A percentile compares a stretch with the other conserved stretches of the same genome.
Conservation (phyloP, 768 basidiomycete genomes). For the Porphyrellus cyaneotinctus region DNA sequence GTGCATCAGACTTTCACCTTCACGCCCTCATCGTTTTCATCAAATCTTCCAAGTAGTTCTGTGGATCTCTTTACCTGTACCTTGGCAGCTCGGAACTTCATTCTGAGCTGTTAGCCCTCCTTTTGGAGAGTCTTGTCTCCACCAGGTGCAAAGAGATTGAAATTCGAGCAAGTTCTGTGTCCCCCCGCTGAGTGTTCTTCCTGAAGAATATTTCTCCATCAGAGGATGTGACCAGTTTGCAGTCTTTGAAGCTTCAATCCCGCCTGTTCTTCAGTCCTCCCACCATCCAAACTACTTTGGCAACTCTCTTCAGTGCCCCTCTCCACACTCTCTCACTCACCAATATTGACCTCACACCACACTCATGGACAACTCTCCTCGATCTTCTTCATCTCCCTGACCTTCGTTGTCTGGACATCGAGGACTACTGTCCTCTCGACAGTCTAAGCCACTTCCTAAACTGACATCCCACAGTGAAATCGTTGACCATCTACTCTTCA, state of each 20-base stretch:
- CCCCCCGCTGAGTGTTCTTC: too few relatives aligned
- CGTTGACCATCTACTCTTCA: background rate
- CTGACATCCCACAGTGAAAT: background rate
- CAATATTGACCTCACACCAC: background rate
- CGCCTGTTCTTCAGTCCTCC: background rate
- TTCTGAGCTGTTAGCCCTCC: background rate
- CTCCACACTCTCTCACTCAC: background rate
- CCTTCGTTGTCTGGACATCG: background rate
- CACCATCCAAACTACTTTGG: background rate
- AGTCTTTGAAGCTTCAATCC: background rate
- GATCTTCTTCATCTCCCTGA: background rate
- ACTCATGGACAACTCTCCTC: background rate
- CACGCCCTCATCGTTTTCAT: background rate
- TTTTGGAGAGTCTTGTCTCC: background rate
- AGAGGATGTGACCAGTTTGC: background rate
- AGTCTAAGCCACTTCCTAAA: background rate
- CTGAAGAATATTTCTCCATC: background rate
- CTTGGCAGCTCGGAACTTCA: background rate
- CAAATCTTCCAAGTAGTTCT: background rate
- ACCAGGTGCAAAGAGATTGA: background rate
- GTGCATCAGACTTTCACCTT: background rate
- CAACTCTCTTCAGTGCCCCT: background rate
- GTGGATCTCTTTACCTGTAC: background rate
- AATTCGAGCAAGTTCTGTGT: background rate
- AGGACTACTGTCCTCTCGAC: background rate